Evolutionary conservation across 2,329 filamentous ascomycete species (phyloP).

Genomic region (Fusarium pseudograminearum): DNA sequence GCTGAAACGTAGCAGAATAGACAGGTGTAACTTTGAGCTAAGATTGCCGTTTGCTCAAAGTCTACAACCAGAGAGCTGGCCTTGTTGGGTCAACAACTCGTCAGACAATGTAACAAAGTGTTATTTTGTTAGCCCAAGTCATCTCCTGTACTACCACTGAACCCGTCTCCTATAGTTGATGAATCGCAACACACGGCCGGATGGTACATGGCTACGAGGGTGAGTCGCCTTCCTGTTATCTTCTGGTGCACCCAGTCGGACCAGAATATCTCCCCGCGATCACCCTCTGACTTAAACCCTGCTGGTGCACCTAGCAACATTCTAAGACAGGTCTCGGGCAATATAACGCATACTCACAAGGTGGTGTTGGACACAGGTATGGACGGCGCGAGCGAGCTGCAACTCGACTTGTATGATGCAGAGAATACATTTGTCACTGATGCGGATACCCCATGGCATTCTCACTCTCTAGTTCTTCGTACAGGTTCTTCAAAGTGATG

Average conservation of each 20-base stretch:
- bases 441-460: slow-evolving; percentile 1
- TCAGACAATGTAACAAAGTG: neutral
- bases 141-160: neutral
- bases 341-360: neutral
- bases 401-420: neutral
- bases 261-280: slow-evolving; percentile 7
- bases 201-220: neutral
- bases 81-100: neutral
- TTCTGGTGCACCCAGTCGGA: slow-evolving; percentile 14
- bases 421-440: neutral
- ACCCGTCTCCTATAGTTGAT: neutral
- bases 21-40: slow-evolving; percentile 1
- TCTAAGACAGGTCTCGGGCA: neutral
- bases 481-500: slow-evolving; percentile 19
- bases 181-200: neutral
- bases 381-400: neutral
- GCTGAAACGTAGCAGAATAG: slow-evolving; percentile 19
- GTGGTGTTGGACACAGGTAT: neutral
- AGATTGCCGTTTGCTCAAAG: slow-evolving; percentile 1
- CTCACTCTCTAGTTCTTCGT: slow-evolving; percentile 27
- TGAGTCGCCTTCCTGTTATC: neutral
- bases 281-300: neutral
- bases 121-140: neutral
- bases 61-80: neutral
- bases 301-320: neutral